Percentiles rank a stretch among this genome's conserved stretches.
Evolutionary conservation across 2,329 filamentous ascomycete species (phyloP).

Genomic region (Endoconidiophora laricicola): DNA sequence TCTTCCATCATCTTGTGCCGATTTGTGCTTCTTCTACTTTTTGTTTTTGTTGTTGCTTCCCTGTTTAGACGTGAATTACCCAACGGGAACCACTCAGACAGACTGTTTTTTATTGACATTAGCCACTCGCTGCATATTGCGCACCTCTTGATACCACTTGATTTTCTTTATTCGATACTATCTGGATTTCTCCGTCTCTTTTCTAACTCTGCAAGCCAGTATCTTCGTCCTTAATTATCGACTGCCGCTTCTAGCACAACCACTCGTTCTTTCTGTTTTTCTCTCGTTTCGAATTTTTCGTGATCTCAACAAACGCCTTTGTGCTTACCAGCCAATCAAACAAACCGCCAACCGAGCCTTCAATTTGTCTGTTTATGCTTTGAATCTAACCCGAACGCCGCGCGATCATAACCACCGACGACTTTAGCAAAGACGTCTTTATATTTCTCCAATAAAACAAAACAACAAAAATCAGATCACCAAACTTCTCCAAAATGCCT

Average conservation of each 20-base stretch:
- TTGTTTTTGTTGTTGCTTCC: neutral
- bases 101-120: neutral
- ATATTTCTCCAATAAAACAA: too few relatives aligned
- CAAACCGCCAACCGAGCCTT: too few relatives aligned
- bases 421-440: too few relatives aligned
- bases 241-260: neutral
- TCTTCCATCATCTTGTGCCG: neutral
- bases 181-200: neutral
- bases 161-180: neutral
- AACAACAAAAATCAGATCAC: too few relatives aligned
- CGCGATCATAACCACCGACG: too few relatives aligned
- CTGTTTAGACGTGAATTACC: too few relatives aligned
- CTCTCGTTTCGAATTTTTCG: neutral
- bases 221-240: neutral
- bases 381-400: too few relatives aligned
- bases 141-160: neutral
- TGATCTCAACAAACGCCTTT: neutral
- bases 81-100: too few relatives aligned
- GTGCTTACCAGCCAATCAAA: too few relatives aligned
- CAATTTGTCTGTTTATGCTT: too few relatives aligned
- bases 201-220: neutral
- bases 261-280: neutral
- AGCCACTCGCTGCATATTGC: too few relatives aligned
- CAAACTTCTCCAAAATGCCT: constrained; percentile 11
- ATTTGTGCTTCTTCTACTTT: neutral